Base-by-base conservation (phyloP, 306 rosid species). In the Cotoneaster glaucophyllus region DNA sequence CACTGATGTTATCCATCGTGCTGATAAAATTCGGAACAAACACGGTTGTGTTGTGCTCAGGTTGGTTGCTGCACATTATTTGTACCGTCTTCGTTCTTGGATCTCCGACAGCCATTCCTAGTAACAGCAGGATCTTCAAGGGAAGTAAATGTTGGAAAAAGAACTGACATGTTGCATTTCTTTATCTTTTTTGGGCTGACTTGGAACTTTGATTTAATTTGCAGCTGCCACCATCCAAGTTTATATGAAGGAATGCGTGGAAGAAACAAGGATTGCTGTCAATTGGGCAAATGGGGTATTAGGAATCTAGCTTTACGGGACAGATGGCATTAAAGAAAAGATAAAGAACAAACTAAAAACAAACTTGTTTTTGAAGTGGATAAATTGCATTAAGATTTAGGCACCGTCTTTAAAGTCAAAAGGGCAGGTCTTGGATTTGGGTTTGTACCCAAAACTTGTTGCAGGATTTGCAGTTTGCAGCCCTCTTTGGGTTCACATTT, bases 1-100 rank as follows among this genome's bases (percentile, higher is more conserved):
- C 88, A 3, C 93, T 90, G 73, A 95, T 86, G 14, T 64, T 74
- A 24, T 86, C 89, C 98, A 92, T 95, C 2, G 92, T 85, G 15
- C 84, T 79, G n/a, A 94, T 86, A 56, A 90, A 94, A 71, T 92
- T 94, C 0, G 86, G 87, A 53, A 90, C 96, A 62, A 76, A 92
- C 61, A 77, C 34, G 3, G 78, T 80, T 15, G 76, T 24, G 70
- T 95, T 92, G 77, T 87, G 86, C 88, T 86, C 95, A 22, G 1
- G 76, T 77, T 80, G 86, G 4, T 48, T 62, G 58, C 90, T 87
- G 75, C 98, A 95, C 11, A 54, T 65, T 57, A 85, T 31, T 19
- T 64, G 29, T 29, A 90, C 86, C 26, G 83, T 89, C 70, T 77
- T 86, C n/a, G 88, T 73, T 78, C 98, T 87, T 77, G 98, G 92